These are phyloP conservation scores for Hypoxylon lienhwacheense DNA, from an alignment of 495 filamentous ascomycete species.

Conservation along the genomic window DNA sequence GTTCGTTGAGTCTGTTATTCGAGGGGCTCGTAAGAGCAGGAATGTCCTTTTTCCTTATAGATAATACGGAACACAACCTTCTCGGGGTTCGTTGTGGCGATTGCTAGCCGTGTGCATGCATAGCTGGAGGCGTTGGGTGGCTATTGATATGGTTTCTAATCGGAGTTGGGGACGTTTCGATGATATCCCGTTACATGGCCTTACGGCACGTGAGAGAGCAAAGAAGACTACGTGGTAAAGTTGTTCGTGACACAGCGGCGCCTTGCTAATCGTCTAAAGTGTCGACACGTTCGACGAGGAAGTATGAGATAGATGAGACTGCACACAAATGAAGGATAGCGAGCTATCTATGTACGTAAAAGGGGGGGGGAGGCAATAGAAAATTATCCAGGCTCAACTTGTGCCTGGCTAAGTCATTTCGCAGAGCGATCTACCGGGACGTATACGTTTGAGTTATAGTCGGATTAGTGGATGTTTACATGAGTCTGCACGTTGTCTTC, in stretches of 20 bases:
- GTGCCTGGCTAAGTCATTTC: too few relatives aligned
- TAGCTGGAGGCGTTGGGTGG: conserved; percentile 36
- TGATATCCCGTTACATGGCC: conserved; percentile 29
- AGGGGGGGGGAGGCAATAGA: too few relatives aligned
- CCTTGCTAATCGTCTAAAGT: conserved; percentile 3
- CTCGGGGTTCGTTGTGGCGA: conserved; percentile 5
- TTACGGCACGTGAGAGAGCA: conserved; percentile 3
- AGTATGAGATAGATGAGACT: conserved; percentile 17
- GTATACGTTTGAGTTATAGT: too few relatives aligned
- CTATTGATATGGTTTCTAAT: conserved; percentile 13
- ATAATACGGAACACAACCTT: conserved; percentile 3
- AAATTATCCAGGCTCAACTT: too few relatives aligned
- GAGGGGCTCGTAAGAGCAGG: neutral
- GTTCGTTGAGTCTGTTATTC: neutral
- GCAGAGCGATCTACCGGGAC: too few relatives aligned
- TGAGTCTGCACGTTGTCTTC: too few relatives aligned
- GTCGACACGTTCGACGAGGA: conserved; percentile 2
- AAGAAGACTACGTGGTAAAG: neutral
- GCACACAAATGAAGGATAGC: too few relatives aligned
- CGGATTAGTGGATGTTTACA: too few relatives aligned
- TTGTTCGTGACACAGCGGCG: neutral
- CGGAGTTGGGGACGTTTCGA: conserved; percentile 20
- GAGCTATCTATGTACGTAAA: too few relatives aligned
- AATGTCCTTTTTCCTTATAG: neutral
- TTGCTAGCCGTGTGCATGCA: conserved; percentile 19